These are phyloP conservation scores for Gardenia jasminoides DNA, from an alignment of 257 asterid species.

Conservation along the genomic window DNA sequence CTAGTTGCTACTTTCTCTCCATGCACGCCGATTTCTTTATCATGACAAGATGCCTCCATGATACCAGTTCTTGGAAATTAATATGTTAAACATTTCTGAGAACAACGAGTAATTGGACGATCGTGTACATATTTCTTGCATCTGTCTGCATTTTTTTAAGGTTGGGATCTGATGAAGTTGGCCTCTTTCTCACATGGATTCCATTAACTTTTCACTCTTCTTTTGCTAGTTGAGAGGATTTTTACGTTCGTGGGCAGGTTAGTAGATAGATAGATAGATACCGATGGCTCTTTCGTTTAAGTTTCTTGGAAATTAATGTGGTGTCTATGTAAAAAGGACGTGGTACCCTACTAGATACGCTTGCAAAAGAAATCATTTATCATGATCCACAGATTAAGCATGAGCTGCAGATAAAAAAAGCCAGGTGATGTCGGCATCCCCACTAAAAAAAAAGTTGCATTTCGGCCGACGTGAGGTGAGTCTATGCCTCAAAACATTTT, in stretches of 20 bases:
- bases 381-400: neutral
- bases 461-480: conserved; percentile 2
- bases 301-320: too few species aligned
- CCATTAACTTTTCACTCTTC: neutral
- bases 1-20: conserved; percentile 11
- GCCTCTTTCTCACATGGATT: neutral
- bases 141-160: neutral
- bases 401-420: conserved; percentile 7
- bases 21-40: conserved; percentile 6
- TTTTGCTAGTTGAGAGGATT: neutral
- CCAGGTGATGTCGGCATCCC: conserved; percentile 15
- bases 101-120: neutral
- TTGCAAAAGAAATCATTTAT: neutral
- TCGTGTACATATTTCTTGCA: neutral
- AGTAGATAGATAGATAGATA: neutral
- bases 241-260: neutral
- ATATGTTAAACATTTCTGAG: neutral
- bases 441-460: neutral
- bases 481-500: neutral
- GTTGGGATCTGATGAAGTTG: neutral
- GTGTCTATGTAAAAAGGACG: too few species aligned
- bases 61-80: neutral
- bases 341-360: too few species aligned
- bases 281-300: too few species aligned
- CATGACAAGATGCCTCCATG: neutral